These are phyloP conservation scores for Psophocarpus tetragonolobus DNA, from an alignment of 306 rosid species.

Conservation along the genomic window DNA sequence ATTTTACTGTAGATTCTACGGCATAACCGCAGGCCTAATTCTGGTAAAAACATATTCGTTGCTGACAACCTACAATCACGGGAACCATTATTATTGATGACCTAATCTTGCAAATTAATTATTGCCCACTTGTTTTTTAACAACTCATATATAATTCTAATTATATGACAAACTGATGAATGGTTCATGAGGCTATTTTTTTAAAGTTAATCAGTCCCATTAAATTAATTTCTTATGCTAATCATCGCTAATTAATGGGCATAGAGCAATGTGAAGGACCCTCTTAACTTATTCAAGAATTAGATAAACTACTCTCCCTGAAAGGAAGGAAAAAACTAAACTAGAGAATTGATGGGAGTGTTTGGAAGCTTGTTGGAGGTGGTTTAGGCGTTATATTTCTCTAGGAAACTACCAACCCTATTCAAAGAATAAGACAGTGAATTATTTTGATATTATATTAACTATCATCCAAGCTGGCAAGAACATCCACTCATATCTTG, in stretches of 20 bases:
- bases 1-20: background rate
- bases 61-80: constrained; percentile 38
- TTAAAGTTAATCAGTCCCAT: background rate
- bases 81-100: background rate
- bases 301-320: constrained; percentile 43
- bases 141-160: background rate
- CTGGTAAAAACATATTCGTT: background rate
- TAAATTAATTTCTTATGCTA: background rate
- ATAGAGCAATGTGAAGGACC: constrained; percentile 37
- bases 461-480: constrained; percentile 47
- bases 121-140: constrained; percentile 28
- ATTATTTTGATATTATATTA: constrained; percentile 35
- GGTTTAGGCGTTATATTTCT: constrained; percentile 23
- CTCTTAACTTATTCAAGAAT: constrained; percentile 25
- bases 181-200: background rate
- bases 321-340: constrained; percentile 21
- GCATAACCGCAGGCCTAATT: constrained; percentile 14
- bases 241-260: constrained; percentile 30
- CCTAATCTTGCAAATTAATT: background rate
- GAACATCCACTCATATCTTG: constrained; percentile 16
- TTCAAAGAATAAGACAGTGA: constrained; percentile 45
- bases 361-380: constrained; percentile 30
- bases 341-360: constrained; percentile 29
- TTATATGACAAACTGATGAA: constrained; percentile 13
- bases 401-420: constrained; percentile 33